Evolutionary conservation across 2,329 filamentous ascomycete genomes (phyloP).

Genomic region (Fusarium scirpi): DNA sequence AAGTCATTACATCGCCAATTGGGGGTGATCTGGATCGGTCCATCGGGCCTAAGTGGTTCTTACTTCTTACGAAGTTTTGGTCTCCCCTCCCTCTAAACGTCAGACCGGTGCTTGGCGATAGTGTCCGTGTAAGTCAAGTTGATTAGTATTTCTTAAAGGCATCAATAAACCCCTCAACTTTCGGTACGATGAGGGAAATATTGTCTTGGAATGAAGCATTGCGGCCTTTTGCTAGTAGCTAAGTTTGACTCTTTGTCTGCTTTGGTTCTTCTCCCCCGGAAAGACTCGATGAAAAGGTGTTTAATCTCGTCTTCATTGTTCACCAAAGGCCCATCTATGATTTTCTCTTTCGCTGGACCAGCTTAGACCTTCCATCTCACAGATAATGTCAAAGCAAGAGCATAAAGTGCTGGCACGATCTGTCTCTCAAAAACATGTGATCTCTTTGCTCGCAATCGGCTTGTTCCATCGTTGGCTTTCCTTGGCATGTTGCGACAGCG

Average conservation of each 20-base stretch:
- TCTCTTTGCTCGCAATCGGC: neutral
- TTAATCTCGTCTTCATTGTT: neutral
- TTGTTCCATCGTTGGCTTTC: neutral
- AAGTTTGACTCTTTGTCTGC: neutral
- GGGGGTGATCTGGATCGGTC: conserved; percentile 12
- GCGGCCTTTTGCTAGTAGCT: neutral
- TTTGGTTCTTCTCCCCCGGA: fast-evolving
- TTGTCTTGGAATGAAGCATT: neutral
- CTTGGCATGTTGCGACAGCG: neutral
- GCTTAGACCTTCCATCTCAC: neutral
- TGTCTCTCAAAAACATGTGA: neutral
- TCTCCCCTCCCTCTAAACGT: neutral
- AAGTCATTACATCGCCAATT: conserved; percentile 19
- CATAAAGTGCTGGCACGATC: neutral
- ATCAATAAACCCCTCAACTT: conserved; percentile 24
- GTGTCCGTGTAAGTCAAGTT: conserved; percentile 14
- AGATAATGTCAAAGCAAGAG: neutral
- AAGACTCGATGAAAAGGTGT: neutral
- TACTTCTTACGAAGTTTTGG: neutral
- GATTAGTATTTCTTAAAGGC: neutral
- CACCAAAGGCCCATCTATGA: neutral
- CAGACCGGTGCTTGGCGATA: conserved; percentile 9
- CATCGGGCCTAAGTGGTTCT: neutral
- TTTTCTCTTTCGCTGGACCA: neutral
- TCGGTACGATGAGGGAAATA: conserved; percentile 14